Percentiles rank a stretch among this genome's conserved stretches.
These are phyloP conservation scores for Phytophthora nicotianae DNA, from an alignment of 352 stramenopile genomes.

Conservation along the genomic window DNA sequence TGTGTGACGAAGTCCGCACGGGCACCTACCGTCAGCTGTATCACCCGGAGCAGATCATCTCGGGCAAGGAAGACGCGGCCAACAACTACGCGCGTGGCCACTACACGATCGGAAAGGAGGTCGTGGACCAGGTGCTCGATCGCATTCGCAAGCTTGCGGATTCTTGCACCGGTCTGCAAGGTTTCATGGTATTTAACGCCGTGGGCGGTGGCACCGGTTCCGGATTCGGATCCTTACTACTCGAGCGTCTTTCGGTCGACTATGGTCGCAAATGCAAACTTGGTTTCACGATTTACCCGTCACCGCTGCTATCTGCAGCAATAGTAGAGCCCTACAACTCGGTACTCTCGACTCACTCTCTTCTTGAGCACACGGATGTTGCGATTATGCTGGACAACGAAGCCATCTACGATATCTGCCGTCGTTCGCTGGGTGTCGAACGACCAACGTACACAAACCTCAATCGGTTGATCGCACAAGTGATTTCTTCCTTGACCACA, in stretches of 20 bases:
- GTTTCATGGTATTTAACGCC: slow-evolving; percentile 97
- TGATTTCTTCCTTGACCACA: slow-evolving; percentile 96
- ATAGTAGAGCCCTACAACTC: slow-evolving; percentile 99
- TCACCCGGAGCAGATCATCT: slow-evolving; percentile 98
- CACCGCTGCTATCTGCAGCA: slow-evolving; percentile 95
- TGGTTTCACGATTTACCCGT: slow-evolving; percentile 97
- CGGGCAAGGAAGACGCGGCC: slow-evolving; percentile 95
- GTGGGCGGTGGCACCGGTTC: slow-evolving; percentile 97
- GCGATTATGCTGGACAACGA: slow-evolving; percentile 97
- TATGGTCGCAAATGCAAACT: slow-evolving; percentile 98
- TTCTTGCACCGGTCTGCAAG: slow-evolving; percentile 96
- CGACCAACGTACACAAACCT: slow-evolving; percentile 97
- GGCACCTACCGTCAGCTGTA: slow-evolving; percentile 97
- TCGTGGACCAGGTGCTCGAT: slow-evolving; percentile 96
- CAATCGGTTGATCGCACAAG: slow-evolving; percentile 97
- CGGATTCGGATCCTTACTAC: slow-evolving; percentile 95
- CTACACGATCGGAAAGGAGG: slow-evolving; percentile 95
- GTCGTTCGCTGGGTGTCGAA: slow-evolving; percentile 94
- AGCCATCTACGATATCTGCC: slow-evolving; percentile 95
- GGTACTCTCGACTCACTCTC: slow-evolving; percentile 94
- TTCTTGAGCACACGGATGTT: slow-evolving; percentile 97
- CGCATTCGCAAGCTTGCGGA: slow-evolving; percentile 97
- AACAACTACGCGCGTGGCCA: slow-evolving; percentile 94
- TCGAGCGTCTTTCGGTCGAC: slow-evolving; percentile 96
- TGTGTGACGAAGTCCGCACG: slow-evolving; percentile 96